Evolutionary conservation across 495 filamentous ascomycete species (phyloP).

Genomic region (Penicillium angulare): DNA sequence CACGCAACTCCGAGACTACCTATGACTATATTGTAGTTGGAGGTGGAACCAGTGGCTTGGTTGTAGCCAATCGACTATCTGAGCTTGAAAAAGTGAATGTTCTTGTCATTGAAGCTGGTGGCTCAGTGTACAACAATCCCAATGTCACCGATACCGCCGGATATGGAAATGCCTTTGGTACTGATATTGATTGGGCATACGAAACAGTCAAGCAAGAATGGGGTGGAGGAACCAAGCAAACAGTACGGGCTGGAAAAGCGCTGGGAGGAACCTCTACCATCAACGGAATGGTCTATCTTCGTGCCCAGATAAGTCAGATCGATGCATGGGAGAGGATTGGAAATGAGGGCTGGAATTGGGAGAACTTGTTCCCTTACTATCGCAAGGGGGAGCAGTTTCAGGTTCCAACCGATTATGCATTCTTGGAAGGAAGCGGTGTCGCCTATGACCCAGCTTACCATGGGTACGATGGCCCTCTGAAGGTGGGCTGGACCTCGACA

Average conservation of each 20-base stretch:
- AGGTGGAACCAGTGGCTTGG: neutral
- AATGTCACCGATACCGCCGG: conserved; percentile 46
- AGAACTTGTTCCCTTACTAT: conserved; percentile 43
- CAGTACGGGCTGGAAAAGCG: conserved; percentile 45
- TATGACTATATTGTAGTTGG: conserved; percentile 17
- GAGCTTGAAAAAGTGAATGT: neutral
- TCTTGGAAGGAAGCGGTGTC: conserved; percentile 20
- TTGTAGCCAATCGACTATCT: neutral
- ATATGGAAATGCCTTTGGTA: conserved; percentile 42
- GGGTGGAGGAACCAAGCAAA: conserved; percentile 29
- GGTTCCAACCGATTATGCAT: conserved; percentile 20
- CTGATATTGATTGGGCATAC: conserved; percentile 54
- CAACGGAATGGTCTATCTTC: conserved; percentile 49
- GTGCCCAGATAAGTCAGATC: conserved; percentile 26
- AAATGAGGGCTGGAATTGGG: conserved; percentile 51
- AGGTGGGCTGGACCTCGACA: conserved; percentile 22
- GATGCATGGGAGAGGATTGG: conserved; percentile 51
- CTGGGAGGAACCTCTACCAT: conserved; percentile 56
- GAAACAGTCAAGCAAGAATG: conserved; percentile 43
- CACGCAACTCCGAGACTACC: too few relatives aligned
- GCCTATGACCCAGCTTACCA: conserved; percentile 27
- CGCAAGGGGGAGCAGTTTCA: conserved; percentile 26
- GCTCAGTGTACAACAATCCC: conserved; percentile 43
- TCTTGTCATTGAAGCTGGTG: conserved; percentile 51
- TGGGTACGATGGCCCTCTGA: conserved; percentile 24